Evolutionary conservation across 768 basidiomycete species (phyloP).

Genomic region (Mycena crocata): DNA sequence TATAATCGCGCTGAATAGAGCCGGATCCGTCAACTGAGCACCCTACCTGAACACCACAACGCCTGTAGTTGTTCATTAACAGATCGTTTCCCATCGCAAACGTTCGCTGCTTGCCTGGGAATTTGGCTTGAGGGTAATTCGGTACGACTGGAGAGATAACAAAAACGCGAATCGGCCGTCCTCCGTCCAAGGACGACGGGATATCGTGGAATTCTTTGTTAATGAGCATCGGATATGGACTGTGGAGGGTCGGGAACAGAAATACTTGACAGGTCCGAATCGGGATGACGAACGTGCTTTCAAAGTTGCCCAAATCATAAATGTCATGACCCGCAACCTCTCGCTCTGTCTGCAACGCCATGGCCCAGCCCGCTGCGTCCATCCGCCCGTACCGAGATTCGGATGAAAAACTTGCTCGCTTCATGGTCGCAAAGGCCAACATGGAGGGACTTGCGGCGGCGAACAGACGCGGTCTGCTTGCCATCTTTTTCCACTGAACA

Average conservation of each 20-base stretch:
- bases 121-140: constrained; percentile 90
- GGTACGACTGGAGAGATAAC: constrained; percentile 84
- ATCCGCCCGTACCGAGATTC: constrained; percentile 64
- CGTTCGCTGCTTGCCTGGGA: constrained; percentile 69
- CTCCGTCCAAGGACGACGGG: constrained; percentile 71
- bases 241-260: neutral
- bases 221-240: constrained; percentile 74
- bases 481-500: neutral
- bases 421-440: constrained; percentile 71
- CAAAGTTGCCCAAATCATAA: neutral
- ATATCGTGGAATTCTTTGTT: constrained; percentile 83
- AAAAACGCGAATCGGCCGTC: constrained; percentile 81
- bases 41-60: constrained; percentile 84
- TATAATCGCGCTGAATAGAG: constrained; percentile 41
- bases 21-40: neutral
- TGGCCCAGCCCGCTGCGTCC: constrained; percentile 55
- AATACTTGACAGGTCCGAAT: neutral
- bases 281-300: neutral
- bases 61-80: constrained; percentile 54
- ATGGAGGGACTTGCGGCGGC: constrained; percentile 78
- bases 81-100: neutral
- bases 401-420: constrained; percentile 73
- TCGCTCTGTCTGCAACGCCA: constrained; percentile 36
- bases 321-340: neutral
- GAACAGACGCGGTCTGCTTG: constrained; percentile 65